Evolutionary conservation across 495 filamentous ascomycete species (phyloP).

Genomic region (Podospora conica): DNA sequence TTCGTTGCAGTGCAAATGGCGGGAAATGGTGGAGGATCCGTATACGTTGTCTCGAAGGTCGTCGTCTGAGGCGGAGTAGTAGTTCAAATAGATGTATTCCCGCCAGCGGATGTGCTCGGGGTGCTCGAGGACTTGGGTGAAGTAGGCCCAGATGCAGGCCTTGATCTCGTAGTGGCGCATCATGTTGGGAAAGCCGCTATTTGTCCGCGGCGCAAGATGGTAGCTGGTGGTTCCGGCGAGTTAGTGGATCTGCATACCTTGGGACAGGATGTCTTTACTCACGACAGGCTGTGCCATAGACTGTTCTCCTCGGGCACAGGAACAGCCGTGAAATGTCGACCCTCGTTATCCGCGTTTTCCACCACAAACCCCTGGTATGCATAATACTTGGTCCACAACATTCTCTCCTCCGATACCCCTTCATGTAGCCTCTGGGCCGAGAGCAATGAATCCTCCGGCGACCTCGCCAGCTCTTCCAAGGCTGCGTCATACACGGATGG

Average conservation of each 20-base stretch:
- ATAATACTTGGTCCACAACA: neutral
- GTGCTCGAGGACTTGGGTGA: neutral
- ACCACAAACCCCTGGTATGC: neutral
- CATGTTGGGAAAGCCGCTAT: neutral
- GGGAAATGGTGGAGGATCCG: neutral
- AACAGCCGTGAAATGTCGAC: neutral
- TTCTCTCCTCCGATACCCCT: neutral
- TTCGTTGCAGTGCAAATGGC: conserved; percentile 4
- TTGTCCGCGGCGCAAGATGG: neutral
- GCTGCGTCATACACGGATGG: neutral
- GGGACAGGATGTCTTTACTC: neutral
- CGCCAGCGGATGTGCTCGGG: neutral
- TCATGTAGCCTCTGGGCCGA: neutral
- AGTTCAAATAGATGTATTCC: neutral
- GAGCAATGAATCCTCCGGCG: neutral
- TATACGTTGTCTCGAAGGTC: no score
- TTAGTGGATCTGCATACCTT: neutral
- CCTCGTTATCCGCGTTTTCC: neutral
- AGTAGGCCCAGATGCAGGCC: neutral
- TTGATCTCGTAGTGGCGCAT: neutral
- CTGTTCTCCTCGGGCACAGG: neutral
- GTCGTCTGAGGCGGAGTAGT: neutral
- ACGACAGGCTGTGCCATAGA: neutral
- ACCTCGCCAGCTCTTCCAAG: conserved; percentile 19
- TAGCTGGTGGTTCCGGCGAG: neutral